Evolutionary conservation across 768 basidiomycete genomes (phyloP), one percentile per base, ranked within the genome.

Genomic region (Lanmaoa rubissima): DNA sequence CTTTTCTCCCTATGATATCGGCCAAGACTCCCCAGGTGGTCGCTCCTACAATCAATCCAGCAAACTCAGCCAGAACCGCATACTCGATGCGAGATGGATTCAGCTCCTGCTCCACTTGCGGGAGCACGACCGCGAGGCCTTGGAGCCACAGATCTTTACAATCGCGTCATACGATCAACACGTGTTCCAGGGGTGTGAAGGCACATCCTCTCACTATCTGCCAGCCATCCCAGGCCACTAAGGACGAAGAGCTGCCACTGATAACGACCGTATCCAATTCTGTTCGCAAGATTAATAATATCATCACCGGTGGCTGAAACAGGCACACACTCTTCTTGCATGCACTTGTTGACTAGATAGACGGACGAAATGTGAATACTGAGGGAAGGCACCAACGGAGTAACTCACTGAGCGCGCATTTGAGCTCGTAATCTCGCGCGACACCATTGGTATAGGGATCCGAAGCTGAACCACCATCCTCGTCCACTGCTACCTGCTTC

Each of bases 201-300:
- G 36, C 26, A 39, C 38, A 19, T 39, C 7, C 7, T 31, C 76
- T 59, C 41, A 82, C 80, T 79, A 61, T 80, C 80, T 50, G 77
- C 78, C 44, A 77, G 59, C 79, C 80, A 81, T 53, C 80, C 79
- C 6, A 81, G 63, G 52, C 79, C 80, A 49, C 76, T 71, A 16
- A 82, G 67, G 26, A 73, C 19, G 61, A 82, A 80, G 32, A 82
- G 73, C 60, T 81, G 76, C 51, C 70, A 65, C 53, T 82, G 80
- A 67, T 81, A 82, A 41, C 72, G 73, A 14, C 80, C 80, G 41
- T 78, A 81, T 48, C 80, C 79, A 46, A 81, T 78, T 55, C 79
- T 80, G 61, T 46, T 12, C 36, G 10, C 26, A 32, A 12, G 5
- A 17, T 65, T 10, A 54, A 19, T 26, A 16, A 24, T 43, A 14